These are phyloP conservation scores for Podaxis sp. DNA, from an alignment of 768 basidiomycete species.

Conservation along the genomic window DNA sequence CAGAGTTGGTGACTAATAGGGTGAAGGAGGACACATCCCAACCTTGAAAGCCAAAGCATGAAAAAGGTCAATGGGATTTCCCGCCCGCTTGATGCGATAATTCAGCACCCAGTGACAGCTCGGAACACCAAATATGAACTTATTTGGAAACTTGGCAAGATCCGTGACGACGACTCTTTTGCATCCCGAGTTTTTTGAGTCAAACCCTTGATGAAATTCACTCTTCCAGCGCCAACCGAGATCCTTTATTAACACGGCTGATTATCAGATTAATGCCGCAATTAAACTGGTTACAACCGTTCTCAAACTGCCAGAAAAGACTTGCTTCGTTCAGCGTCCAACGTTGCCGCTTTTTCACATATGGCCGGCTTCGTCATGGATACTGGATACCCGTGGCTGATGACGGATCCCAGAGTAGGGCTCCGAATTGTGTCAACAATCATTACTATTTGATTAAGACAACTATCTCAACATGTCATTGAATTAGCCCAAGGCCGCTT, in stretches of 20 bases:
- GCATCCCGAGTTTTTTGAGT: slow-evolving; percentile 20
- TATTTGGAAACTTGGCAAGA: slow-evolving; percentile 22
- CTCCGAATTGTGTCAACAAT: too few species aligned
- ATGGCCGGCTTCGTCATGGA: background rate
- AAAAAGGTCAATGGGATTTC: slow-evolving; percentile 22
- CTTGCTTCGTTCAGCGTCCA: background rate
- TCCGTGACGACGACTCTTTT: slow-evolving; percentile 20
- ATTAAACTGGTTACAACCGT: slow-evolving; percentile 23
- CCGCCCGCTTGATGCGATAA: slow-evolving; percentile 12
- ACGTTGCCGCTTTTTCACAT: slow-evolving; percentile 5
- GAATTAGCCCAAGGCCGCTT: background rate
- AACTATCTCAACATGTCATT: background rate
- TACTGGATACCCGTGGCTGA: too few species aligned
- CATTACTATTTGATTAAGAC: too few species aligned
- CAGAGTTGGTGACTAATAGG: too few species aligned
- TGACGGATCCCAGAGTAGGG: too few species aligned
- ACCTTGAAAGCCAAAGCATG: slow-evolving; percentile 24
- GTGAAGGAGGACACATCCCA: slow-evolving; percentile 16
- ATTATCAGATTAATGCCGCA: slow-evolving; percentile 22
- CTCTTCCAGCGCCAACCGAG: slow-evolving; percentile 22
- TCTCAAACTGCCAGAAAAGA: background rate
- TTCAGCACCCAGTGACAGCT: background rate
- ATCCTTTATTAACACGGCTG: slow-evolving; percentile 20
- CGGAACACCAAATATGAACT: background rate
- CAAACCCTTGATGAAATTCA: slow-evolving; percentile 22